Conservation (phyloP, 2,329 filamentous ascomycete species). For the Dothideomycetes sp. region DNA sequence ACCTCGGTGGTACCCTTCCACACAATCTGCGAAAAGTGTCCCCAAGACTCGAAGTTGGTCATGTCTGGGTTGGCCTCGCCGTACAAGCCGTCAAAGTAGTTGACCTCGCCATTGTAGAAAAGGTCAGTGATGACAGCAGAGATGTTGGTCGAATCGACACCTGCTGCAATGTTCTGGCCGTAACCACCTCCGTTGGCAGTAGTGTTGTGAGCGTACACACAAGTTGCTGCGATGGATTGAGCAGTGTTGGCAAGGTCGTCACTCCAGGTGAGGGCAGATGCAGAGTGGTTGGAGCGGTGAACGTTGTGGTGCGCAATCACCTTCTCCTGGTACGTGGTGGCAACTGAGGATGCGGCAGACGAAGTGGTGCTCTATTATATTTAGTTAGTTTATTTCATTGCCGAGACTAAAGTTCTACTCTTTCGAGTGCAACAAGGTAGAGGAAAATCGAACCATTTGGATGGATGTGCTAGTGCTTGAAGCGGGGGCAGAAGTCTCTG, state of each 20-base stretch:
- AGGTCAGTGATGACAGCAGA: constrained; percentile 62
- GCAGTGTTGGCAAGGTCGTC: constrained; percentile 53
- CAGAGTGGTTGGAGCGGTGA: constrained; percentile 75
- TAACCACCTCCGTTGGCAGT: constrained; percentile 52
- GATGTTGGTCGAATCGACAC: constrained; percentile 45
- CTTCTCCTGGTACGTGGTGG: constrained; percentile 22
- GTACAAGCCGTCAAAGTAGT: constrained; percentile 45
- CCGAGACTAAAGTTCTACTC: no score
- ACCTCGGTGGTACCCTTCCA: constrained; percentile 54
- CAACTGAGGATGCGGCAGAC: constrained; percentile 6
- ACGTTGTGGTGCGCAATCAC: constrained; percentile 70
- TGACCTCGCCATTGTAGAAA: constrained; percentile 81
- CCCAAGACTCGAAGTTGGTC: constrained; percentile 53
- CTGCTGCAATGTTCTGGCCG: constrained; percentile 85
- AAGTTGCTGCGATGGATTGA: constrained; percentile 49
- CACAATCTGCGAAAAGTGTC: constrained; percentile 67
- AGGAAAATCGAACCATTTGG: neutral
- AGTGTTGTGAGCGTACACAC: constrained; percentile 67
- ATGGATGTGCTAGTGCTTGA: neutral
- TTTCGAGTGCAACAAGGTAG: no score
- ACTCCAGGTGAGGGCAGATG: constrained; percentile 54
- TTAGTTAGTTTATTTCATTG: no score
- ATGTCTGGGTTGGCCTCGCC: constrained; percentile 49
- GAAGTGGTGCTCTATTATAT: constrained; percentile 2
- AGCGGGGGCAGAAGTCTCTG: constrained; percentile 5